Evolutionary conservation across 495 filamentous ascomycete genomes (phyloP), one percentile per base, ranked within the genome.

Genomic region (Neohortaea acidophila): DNA sequence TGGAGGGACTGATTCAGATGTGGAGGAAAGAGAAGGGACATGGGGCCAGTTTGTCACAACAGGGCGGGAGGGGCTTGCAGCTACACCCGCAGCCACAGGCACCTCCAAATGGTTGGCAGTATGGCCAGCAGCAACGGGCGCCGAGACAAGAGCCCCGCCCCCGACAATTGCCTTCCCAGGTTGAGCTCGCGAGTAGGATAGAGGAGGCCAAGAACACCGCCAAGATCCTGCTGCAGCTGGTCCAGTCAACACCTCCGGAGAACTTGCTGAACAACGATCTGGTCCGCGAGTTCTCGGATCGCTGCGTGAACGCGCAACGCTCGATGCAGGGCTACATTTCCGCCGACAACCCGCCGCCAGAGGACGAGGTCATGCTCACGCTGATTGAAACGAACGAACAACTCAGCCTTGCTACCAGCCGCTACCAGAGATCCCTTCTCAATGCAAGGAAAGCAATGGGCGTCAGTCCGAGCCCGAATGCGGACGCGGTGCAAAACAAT

Each of bases 301-400:
- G 89, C 7, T 96, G 86, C 51, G 72, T 75, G 39, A 67, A 71
- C 26, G 86, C 89, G 0, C 75, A 75, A 11, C 70, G 77, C 22
- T 76, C 75, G 41, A 72, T 99, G 38, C 81, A 91, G 45, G 64
- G 61, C 15, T 96, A 92, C 60, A 94, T 96, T 60, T 61, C 76
- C 24, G 68, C 74, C 31, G 74, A 78, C 13, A 69, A 78, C 48
- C 87, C 87, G 0, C 49, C 72, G 1, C 85, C 85, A 2, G 89
- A 99, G 52, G 84, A 87, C 53, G 80, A 93, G 50, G 96, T 89
- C 1, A 73, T 99, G 58, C 72, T 84, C 43, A 86, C 76, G 14
- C 60, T 99, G 32, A 92, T 99, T 54, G 86, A 96, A 58, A 87
- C 84, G 25, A 93, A 91, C 53, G 91, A 96, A 51, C 76, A 84